Base-by-base conservation (phyloP, 108 stramenopile species). In the Cyclotella sp. region DNA sequence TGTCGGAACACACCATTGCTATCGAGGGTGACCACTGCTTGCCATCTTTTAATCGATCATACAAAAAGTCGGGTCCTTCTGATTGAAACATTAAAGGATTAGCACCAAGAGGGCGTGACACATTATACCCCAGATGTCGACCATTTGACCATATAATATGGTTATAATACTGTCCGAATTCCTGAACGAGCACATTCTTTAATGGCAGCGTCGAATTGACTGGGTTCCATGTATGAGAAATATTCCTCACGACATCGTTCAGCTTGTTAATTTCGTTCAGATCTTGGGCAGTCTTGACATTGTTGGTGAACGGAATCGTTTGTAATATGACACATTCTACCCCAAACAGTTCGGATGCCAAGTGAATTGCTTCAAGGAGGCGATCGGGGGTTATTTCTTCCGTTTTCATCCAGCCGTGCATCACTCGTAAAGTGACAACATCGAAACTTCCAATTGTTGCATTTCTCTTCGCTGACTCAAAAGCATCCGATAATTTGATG, bases 391-490 rank as follows among this genome's bases (percentile, higher is more conserved):
- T 84, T 16, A 86, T 72, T 12, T 71, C 67, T 4, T 83, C 13
- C 19, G 44, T 40, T 63, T 55, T 15, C 78, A 84, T 74, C 86
- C 86, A 87, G 43, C 86, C 86, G 54, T 84, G 83, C 65, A 76
- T 69, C 10, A 82, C 61, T 29, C 81, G 52, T 55, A 74, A 82
- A 9, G 84, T 44, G 28, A 87, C 76, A 19, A 44, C 80, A 42
- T 87, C 83, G 69, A 87, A 84, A 12, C 19, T 27, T 14, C 9
- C 21, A 2, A 70, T 21, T 43, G 39, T 30, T 41, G 34, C 54
- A 24, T 18, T 40, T 5, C 3, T 44, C 30, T 39, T 60, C 19
- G 16, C 12, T n/a, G n/a, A 3, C 30, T 73, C 5, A 0, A 45
- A 13, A 46, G 11, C 43, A 59, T 43, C 27, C 47, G n/a, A 49